Conservation (phyloP, 257 asterid genomes). For the Solanum medicagineum region DNA sequence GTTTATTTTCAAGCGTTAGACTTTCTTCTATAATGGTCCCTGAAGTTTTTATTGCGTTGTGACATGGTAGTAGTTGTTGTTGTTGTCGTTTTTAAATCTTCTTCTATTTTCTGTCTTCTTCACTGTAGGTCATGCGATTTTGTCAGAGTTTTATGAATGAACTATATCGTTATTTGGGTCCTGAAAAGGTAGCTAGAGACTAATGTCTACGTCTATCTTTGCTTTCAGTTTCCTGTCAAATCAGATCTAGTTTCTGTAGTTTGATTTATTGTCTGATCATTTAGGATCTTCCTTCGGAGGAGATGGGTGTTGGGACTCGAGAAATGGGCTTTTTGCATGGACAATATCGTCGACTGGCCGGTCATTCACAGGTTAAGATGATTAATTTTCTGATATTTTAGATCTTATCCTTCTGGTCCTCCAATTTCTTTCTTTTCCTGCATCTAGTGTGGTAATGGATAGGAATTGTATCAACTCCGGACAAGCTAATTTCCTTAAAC, state of each 20-base stretch:
- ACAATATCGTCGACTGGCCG: conserved; percentile 87
- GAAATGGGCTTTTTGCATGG: conserved; percentile 98
- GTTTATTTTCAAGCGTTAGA: not conserved
- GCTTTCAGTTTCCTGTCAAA: not conserved
- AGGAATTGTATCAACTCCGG: not conserved
- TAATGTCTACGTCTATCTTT: not conserved
- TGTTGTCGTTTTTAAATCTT: not conserved
- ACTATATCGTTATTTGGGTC: conserved; percentile 87
- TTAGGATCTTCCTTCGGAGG: conserved; percentile 98
- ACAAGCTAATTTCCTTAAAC: not conserved
- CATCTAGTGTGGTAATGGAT: not conserved
- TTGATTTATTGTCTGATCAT: conserved; percentile 9
- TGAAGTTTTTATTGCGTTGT: not conserved
- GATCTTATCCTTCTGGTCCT: not conserved
- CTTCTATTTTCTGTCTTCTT: conserved; percentile 5
- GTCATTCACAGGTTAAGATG: conserved; percentile 81
- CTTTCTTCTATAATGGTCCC: not conserved
- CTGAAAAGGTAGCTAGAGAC: conserved; percentile 64
- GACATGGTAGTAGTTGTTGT: not conserved
- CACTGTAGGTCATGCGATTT: conserved; percentile 73
- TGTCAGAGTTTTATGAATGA: conserved; percentile 99
- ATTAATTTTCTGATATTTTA: not conserved
- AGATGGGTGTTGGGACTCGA: conserved; percentile 94
- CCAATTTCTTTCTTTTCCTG: not conserved
- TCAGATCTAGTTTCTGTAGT: not conserved